Base-by-base conservation (phyloP, 208 protist species). In the Acanthamoeba castellanii region DNA sequence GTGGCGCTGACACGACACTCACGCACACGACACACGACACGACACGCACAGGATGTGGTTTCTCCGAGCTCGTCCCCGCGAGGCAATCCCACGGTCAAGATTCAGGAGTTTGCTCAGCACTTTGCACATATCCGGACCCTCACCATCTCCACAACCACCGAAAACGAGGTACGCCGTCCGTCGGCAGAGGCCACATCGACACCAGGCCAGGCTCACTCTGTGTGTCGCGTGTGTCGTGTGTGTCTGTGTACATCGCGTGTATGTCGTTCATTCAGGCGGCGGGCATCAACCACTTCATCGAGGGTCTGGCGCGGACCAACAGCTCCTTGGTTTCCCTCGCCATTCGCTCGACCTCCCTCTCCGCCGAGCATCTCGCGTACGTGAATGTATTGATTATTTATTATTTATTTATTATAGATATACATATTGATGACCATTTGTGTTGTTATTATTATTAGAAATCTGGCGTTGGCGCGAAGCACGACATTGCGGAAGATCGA, bases 231-330 rank as follows among this genome's bases (percentile, higher is more conserved):
- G 50, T 55, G 14, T 55, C 50, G 50, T 55, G 50, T 16, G 11
- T 57, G 52, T 20, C 52, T 7, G 16, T 16, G 52, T 20, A 7
- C 11, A 57, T 16, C 11, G 52, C 66, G 66, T 30, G 7, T 7
- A 74, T 27, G 27, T 7, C 66, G 11, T 30, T 78, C 70, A 30
- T 14, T 5, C 30, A 78, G 70, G 70, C 70, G 0, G 70, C 32
- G 37, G 70, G 70, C 37, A 78, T 78, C 70, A 78, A 78, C 37
- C 37, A 78, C 70, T 78, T 78, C 30, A 42, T 78, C 30, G 16
- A 78, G 37, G 70, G 70, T 8, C 37, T 78, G 30, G 70, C 70
- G 70, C n/a, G 70, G 20, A 78, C n/a, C 70, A 78, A 45, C 70
- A 78, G 13, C n/a, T 18, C 30, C 14, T 42, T 78, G 30, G 70